Conservation (phyloP, 495 filamentous ascomycete genomes). For the Hyaloscypha variabilis region DNA sequence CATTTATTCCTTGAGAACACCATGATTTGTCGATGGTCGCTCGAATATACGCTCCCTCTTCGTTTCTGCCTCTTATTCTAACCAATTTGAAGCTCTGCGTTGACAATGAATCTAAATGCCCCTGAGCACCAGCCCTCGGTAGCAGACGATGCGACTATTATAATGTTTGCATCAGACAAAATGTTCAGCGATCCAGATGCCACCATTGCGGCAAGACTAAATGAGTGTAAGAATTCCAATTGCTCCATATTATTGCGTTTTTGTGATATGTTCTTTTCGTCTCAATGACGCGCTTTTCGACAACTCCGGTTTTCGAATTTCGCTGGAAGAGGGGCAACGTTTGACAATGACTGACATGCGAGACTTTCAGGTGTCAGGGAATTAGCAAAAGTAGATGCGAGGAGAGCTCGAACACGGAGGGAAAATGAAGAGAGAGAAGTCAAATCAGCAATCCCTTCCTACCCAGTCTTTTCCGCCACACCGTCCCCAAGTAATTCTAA, state of each 20-base stretch:
- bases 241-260: neutral
- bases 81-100: neutral
- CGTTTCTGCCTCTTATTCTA: neutral
- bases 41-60: neutral
- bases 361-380: neutral
- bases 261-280: too few species aligned
- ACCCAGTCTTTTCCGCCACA: neutral
- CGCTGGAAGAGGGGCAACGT: neutral
- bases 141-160: neutral
- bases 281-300: too few species aligned
- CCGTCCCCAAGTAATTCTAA: neutral
- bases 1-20: neutral
- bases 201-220: neutral
- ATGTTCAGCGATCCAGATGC: conserved; percentile 4
- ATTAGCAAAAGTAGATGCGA: neutral
- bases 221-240: neutral
- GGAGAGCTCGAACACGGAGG: neutral
- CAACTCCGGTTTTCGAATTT: too few species aligned
- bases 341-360: neutral
- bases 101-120: conserved; percentile 19
- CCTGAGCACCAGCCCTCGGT: conserved; percentile 13
- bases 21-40: neutral
- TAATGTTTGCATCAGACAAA: conserved; percentile 6
- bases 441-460: neutral
- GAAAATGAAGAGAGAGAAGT: neutral